Base-by-base conservation (phyloP, 345 rosid species). In the Eucalyptus paniculata region DNA sequence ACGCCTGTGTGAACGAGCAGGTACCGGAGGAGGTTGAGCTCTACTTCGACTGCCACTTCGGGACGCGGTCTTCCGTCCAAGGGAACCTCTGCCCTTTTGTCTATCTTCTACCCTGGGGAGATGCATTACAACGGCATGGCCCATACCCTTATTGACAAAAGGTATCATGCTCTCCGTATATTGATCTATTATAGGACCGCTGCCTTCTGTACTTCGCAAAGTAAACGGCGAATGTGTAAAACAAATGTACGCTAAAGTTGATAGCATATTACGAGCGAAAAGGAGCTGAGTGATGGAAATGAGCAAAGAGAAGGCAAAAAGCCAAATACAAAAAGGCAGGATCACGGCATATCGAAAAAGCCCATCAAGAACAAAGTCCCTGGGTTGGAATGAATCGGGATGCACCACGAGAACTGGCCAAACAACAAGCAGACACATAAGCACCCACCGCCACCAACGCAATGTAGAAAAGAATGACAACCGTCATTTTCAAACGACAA, bases 151-250 rank as follows among this genome's bases (percentile, higher is more conserved):
- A 44, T 87, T 89, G 89, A 86, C 87, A 67, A 87, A 92, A 82
- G 91, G 91, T 89, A 58, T 88, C 86, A 87, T 58, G 24, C 88
- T 91, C 86, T 90, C 93, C 72, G 88, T 90, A 87, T 88, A 90
- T 90, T 90, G 93, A 77, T 90, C 89, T 87, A 93, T 87, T 86
- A 85, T 90, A 16, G 93, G 91, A 88, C 92, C 92, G 89, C 87
- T 91, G 77, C 91, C 91, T 93, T 96, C 97, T 94, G 95, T 50
- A n/a, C 32, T 14, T 56, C 3, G 4, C 47, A 77, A 77, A 21
- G 45, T 37, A 85, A 37, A 88, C 30, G 13, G 87, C 50, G 9
- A 50, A 42, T 58, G 42, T 4, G 40, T 72, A 30, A 45, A 56
- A 40, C 40, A 51, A 37, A 77, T 40, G 85, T 51, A 19, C 16